These are phyloP conservation scores for Mariannaea elegans DNA, from an alignment of 2,329 filamentous ascomycete genomes.

Conservation along the genomic window DNA sequence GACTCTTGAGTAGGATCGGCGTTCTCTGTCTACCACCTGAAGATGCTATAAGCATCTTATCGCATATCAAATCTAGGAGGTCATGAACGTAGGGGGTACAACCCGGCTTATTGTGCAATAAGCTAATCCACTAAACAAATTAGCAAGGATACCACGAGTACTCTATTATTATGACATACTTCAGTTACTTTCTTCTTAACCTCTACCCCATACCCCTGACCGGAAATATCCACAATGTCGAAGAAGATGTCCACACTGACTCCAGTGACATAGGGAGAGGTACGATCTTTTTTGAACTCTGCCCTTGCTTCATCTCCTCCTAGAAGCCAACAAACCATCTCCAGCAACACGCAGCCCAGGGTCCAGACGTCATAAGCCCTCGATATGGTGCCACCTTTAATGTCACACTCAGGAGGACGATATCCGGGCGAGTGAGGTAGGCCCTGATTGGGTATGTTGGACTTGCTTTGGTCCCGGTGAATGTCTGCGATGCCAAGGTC, in stretches of 20 bases:
- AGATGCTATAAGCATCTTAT: no score
- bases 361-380: conserved; percentile 30
- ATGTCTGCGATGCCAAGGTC: conserved; percentile 22
- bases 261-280: background rate
- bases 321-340: conserved; percentile 25
- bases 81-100: no score
- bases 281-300: conserved; percentile 24
- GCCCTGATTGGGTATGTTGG: conserved; percentile 2
- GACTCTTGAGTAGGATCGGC: no score
- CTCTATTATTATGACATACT: no score
- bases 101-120: no score
- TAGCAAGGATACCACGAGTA: no score
- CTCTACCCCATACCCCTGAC: no score
- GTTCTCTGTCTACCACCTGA: no score
- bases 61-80: no score
- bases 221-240: no score
- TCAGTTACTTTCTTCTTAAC: no score
- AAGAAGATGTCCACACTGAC: conserved; percentile 12
- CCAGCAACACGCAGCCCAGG: conserved; percentile 26
- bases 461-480: conserved; percentile 9
- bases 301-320: conserved; percentile 33
- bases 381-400: background rate
- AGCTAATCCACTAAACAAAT: no score
- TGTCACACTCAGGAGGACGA: conserved; percentile 24
- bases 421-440: conserved; percentile 11